Percentiles rank a stretch among this genome's conserved stretches.
Conservation (phyloP, 2,329 filamentous ascomycete species). For the Fulvia fulva region DNA sequence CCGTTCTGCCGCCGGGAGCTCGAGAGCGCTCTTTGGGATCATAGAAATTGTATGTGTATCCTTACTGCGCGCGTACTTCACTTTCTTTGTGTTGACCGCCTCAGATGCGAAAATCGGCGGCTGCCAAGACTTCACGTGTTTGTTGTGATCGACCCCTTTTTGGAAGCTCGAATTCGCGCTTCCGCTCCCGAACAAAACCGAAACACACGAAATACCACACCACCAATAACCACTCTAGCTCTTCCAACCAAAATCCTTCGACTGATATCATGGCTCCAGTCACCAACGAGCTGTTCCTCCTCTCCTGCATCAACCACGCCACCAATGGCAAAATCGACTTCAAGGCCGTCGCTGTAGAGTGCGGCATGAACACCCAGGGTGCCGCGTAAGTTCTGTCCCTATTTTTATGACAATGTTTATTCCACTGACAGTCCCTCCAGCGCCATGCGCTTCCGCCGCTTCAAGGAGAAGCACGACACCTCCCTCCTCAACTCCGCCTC, state of each 20-base stretch:
- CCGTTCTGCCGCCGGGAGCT: background rate
- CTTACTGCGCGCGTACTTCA: background rate
- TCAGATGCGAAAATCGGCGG: background rate
- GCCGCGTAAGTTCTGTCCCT: background rate
- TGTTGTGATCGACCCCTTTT: background rate
- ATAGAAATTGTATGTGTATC: background rate
- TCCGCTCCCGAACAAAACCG: background rate
- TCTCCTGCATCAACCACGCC: background rate
- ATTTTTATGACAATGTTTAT: background rate
- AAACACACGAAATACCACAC: background rate
- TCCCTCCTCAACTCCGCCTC: background rate
- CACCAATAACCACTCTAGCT: background rate
- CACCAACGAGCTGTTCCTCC: background rate
- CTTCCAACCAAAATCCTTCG: background rate
- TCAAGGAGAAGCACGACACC: background rate
- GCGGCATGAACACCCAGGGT: background rate
- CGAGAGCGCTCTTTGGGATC: background rate
- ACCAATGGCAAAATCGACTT: background rate
- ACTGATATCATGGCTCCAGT: background rate
- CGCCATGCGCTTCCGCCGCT: background rate
- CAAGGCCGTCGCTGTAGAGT: background rate
- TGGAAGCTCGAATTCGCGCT: background rate
- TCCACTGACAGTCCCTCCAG: background rate
- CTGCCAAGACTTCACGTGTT: background rate
- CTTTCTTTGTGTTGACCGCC: background rate